Conservation (phyloP, 1,284 basidiomycete genomes). For the Mrakiaceae sp. region DNA sequence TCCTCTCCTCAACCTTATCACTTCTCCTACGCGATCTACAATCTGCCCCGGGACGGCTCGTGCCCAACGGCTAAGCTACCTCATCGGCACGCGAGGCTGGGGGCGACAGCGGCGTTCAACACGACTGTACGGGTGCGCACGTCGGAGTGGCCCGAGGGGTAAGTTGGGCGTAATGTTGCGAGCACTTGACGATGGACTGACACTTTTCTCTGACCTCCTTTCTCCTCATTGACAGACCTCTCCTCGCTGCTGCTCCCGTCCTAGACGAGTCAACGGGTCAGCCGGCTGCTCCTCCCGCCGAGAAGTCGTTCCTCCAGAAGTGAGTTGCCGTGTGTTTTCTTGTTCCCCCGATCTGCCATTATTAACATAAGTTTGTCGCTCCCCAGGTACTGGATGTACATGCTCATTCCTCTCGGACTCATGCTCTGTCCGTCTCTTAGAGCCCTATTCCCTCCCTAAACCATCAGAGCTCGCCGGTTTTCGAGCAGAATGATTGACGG, state of each 20-base stretch:
- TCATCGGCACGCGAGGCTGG: neutral
- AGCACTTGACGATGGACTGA: no score
- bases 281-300: neutral
- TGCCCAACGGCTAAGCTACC: neutral
- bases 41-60: constrained; percentile 3
- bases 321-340: neutral
- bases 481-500: no score
- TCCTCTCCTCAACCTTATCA: neutral
- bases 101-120: constrained; percentile 1
- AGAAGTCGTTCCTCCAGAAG: constrained; percentile 1
- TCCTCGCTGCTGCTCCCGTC: neutral
- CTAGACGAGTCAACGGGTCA: neutral
- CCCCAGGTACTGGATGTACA: constrained; percentile 8
- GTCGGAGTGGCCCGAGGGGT: neutral
- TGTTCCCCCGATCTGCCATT: neutral
- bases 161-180: neutral
- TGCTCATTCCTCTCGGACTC: no score
- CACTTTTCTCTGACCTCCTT: neutral
- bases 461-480: no score
- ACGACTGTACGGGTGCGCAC: neutral
- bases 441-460: no score
- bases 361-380: neutral
- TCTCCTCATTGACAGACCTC: neutral
- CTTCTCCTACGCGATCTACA: constrained; percentile 3
- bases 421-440: no score